Base-by-base conservation (phyloP, 805 yeast species). In the Candida sanyiensis region DNA sequence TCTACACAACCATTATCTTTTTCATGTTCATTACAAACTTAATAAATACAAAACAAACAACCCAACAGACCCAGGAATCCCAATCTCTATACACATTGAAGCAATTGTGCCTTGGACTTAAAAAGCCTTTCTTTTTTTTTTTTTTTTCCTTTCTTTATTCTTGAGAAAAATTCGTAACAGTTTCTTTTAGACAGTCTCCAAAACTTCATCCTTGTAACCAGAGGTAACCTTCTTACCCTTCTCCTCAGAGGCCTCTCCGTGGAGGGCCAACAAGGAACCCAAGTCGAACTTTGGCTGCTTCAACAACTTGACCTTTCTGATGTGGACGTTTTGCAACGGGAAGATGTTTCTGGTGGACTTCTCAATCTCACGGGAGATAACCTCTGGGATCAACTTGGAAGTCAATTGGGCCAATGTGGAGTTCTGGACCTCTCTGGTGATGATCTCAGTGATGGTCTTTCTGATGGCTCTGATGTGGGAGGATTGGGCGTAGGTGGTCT, bases 241-340 rank as follows among this genome's bases (percentile, higher is more conserved):
- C 72, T 93, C 95, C 70, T 89, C 96, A 55, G 88, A 66, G 57
- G 81, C 73, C 78, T 90, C 97, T 73, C 97, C 97, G 80, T 90
- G 97, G 66, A 90, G 84, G 64, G 97, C 82, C 70, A 90, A 75
- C 67, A 90, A 81, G 65, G 94, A 73, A 73, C 96, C 96, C 65
- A 90, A 82, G 72, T 90, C 97, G 80, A 89, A 87, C 78, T 89
- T 90, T 70, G 97, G 97, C 75, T 83, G 95, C 77, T 90, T 90
- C 73, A 90, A 86, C 69, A 90, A 80, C 81, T 90, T 90, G 63
- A 90, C 97, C 79, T 90, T 90, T 82, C 97, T 89, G 72, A 90
- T 85, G 83, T 88, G 94, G 65, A 89, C 95, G 77, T 90, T 88
- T 78, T 90, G 97, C 69, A 90, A 82, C 65, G 97, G 97, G 82